A percentile compares a stretch with the other conserved stretches of the same genome.
Evolutionary conservation across 805 yeast species (phyloP).

Genomic region (Kuraishia molischiana): DNA sequence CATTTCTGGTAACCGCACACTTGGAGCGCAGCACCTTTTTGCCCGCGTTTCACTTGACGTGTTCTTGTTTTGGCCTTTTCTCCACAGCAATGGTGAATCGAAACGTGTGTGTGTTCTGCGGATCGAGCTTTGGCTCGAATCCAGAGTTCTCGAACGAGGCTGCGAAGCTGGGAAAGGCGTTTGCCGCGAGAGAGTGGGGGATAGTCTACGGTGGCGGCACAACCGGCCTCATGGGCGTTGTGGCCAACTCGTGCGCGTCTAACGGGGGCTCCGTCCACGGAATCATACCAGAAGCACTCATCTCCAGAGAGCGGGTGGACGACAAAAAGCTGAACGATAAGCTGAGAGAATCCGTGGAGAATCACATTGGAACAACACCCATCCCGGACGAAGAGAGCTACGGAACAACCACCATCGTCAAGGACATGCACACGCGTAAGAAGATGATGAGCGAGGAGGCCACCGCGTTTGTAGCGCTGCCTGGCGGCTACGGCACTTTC

Average conservation of each 20-base stretch:
- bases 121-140: constrained; percentile 64
- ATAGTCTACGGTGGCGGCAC: constrained; percentile 89
- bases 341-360: constrained; percentile 41
- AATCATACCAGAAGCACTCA: constrained; percentile 76
- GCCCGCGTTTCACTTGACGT: too few relatives aligned
- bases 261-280: constrained; percentile 71
- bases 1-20: too few relatives aligned
- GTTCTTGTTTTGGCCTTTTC: too few relatives aligned
- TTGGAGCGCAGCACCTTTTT: too few relatives aligned
- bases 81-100: too few relatives aligned
- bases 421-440: constrained; percentile 87
- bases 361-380: constrained; percentile 60
- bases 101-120: constrained; percentile 77
- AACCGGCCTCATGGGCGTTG: constrained; percentile 73
- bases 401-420: constrained; percentile 73
- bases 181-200: constrained; percentile 58
- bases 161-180: constrained; percentile 41
- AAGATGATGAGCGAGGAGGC: constrained; percentile 79
- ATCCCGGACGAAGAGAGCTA: constrained; percentile 48
- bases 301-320: constrained; percentile 56
- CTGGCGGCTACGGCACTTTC: constrained; percentile 87
- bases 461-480: constrained; percentile 81
- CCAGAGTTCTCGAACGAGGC: constrained; percentile 43
- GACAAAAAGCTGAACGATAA: constrained; percentile 33
- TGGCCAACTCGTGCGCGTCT: constrained; percentile 53